phyloP scores from a whole-genome alignment of 2,329 filamentous ascomycete species.

The Phyllosticta capitalensis region DNA sequence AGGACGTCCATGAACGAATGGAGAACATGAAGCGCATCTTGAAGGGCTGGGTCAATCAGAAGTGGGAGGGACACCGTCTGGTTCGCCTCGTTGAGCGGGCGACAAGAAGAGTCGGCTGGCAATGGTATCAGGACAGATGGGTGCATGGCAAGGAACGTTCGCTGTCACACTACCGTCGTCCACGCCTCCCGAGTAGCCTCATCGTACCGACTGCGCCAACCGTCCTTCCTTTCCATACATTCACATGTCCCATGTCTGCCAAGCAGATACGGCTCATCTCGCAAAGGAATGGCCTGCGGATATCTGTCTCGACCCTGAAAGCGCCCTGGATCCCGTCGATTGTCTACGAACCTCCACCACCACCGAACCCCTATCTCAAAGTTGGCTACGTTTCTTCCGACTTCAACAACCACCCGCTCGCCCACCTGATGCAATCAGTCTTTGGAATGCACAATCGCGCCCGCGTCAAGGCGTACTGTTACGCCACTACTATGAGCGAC shows the following conservation, averaged over 20 bases:
- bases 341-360: constrained; percentile 76
- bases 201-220: constrained; percentile 82
- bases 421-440: constrained; percentile 97
- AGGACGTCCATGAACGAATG: constrained; percentile 27
- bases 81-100: constrained; percentile 77
- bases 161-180: constrained; percentile 55
- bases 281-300: constrained; percentile 84
- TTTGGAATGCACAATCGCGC: constrained; percentile 77
- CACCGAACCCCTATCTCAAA: constrained; percentile 74
- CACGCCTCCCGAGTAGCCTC: constrained; percentile 61
- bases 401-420: constrained; percentile 96
- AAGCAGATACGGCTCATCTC: constrained; percentile 90
- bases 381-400: constrained; percentile 96
- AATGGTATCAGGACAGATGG: constrained; percentile 81
- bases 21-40: constrained; percentile 29
- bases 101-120: constrained; percentile 66
- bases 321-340: constrained; percentile 75
- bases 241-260: constrained; percentile 86
- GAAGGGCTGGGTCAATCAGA: constrained; percentile 55
- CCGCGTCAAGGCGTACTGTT: constrained; percentile 80
- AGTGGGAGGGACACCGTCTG: constrained; percentile 82
- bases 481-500: constrained; percentile 88
- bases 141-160: constrained; percentile 50
- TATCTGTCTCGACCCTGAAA: constrained; percentile 80
- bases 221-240: constrained; percentile 93